A percentile compares a stretch with the other conserved stretches of the same genome.
These are phyloP conservation scores for Haplosporangium sp. DNA, from an alignment of 371 early-diverging fungal species.

Conservation along the genomic window DNA sequence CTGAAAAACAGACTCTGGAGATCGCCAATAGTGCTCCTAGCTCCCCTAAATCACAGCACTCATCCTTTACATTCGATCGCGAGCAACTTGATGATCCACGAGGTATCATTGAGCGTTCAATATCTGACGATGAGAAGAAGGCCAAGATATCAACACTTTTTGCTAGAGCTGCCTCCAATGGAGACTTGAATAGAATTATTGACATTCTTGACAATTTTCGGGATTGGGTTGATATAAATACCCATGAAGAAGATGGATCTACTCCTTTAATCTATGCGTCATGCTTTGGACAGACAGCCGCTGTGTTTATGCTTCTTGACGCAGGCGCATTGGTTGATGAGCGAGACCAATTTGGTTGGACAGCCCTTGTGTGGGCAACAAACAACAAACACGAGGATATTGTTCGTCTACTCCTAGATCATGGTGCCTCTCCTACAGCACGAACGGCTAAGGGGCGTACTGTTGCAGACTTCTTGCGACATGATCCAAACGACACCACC, in stretches of 20 bases:
- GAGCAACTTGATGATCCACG: constrained; percentile 42
- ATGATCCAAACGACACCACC: constrained; percentile 64
- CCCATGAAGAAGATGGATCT: constrained; percentile 86
- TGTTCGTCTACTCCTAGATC: constrained; percentile 80
- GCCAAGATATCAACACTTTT: constrained; percentile 66
- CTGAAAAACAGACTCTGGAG: constrained; percentile 8
- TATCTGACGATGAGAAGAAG: constrained; percentile 60
- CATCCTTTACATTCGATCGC: constrained; percentile 18
- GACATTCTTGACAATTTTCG: constrained; percentile 66
- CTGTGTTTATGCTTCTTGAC: constrained; percentile 73
- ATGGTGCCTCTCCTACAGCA: constrained; percentile 81
- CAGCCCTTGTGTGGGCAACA: constrained; percentile 96
- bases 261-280: constrained; percentile 89
- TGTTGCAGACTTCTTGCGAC: constrained; percentile 79
- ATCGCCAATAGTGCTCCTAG: background rate
- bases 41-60: background rate
- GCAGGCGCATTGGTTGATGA: constrained; percentile 82
- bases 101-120: constrained; percentile 18
- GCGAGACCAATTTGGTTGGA: constrained; percentile 92
- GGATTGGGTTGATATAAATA: constrained; percentile 81
- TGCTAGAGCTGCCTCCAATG: constrained; percentile 69
- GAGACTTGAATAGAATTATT: constrained; percentile 60
- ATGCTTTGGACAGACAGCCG: constrained; percentile 85
- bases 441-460: constrained; percentile 84
- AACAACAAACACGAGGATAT: constrained; percentile 84